Conservation (phyloP, 169 alveolate species). For the Plasmodium ovale region DNA sequence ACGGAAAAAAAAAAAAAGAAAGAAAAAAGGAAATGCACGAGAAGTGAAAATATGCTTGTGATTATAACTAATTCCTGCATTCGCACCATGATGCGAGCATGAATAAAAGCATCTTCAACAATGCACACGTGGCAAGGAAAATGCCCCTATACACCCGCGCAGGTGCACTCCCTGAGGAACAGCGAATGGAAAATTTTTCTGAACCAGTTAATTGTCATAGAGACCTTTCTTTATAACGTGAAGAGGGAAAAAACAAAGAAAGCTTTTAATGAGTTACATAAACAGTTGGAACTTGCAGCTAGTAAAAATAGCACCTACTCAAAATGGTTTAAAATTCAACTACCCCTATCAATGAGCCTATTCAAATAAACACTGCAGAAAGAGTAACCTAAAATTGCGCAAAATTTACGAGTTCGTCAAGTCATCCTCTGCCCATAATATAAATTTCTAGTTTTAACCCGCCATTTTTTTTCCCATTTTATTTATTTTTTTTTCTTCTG, state of each 20-base stretch:
- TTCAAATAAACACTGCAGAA: constrained; percentile 18
- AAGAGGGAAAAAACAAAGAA: constrained; percentile 43
- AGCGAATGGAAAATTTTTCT: constrained; percentile 65
- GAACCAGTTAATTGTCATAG: constrained; percentile 45
- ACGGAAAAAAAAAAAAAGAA: neutral
- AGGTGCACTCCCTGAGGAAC: constrained; percentile 29
- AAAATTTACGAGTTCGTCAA: too few relatives aligned
- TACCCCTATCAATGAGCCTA: constrained; percentile 64
- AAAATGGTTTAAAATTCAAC: constrained; percentile 69
- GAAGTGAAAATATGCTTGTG: neutral
- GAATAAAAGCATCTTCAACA: too few relatives aligned
- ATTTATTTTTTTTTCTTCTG: too few relatives aligned
- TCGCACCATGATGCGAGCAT: neutral
- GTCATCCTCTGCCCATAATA: neutral
- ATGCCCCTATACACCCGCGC: neutral
- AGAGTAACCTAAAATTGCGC: too few relatives aligned
- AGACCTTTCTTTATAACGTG: constrained; percentile 64
- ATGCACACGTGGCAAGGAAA: neutral
- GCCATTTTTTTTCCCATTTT: too few relatives aligned
- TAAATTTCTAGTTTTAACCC: constrained; percentile 7
- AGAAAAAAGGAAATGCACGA: neutral
- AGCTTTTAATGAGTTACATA: constrained; percentile 39
- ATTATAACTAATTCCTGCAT: neutral
- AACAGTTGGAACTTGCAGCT: constrained; percentile 25
- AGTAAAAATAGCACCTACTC: constrained; percentile 51